Percentiles rank a stretch among this genome's conserved stretches.
phyloP scores from a whole-genome alignment of 2,329 filamentous ascomycete species.

The Neonectria sp. region DNA sequence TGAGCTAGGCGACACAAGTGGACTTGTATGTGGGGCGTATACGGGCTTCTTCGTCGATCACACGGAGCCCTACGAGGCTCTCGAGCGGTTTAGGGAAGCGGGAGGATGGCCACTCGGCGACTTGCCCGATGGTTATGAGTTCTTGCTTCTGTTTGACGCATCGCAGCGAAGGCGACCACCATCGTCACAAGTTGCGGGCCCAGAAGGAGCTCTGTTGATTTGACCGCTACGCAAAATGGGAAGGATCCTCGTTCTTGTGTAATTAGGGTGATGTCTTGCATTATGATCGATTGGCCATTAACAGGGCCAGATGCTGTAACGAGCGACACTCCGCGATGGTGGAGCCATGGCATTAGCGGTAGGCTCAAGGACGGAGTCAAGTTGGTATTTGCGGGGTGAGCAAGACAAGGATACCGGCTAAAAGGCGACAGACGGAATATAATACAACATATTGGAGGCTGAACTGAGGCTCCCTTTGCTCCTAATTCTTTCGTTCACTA shows the following conservation, averaged over 20 bases:
- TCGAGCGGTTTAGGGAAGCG: not conserved
- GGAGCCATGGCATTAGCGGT: conserved; percentile 4
- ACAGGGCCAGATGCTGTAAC: not conserved
- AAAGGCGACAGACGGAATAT: not conserved
- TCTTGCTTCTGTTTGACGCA: not conserved
- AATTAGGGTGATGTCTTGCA: no score
- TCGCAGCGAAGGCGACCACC: not conserved
- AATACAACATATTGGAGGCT: not conserved
- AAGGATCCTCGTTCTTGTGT: no score
- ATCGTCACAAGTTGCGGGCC: not conserved
- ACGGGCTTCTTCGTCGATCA: not conserved
- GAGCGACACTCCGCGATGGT: conserved; percentile 18
- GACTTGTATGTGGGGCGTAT: not conserved
- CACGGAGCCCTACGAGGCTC: not conserved
- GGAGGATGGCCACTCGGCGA: conserved; percentile 2
- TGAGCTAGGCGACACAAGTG: not conserved
- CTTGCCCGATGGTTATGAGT: conserved; percentile 7
- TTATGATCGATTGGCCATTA: no score
- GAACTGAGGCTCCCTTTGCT: not conserved
- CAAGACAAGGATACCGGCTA: not conserved
- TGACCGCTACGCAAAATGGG: no score
- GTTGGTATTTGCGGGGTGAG: no score
- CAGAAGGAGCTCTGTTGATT: no score
- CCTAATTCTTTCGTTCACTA: not conserved
- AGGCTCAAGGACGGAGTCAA: not conserved